Evolutionary conservation across 2,329 filamentous ascomycete species (phyloP).

Genomic region (Penicillium palitans): DNA sequence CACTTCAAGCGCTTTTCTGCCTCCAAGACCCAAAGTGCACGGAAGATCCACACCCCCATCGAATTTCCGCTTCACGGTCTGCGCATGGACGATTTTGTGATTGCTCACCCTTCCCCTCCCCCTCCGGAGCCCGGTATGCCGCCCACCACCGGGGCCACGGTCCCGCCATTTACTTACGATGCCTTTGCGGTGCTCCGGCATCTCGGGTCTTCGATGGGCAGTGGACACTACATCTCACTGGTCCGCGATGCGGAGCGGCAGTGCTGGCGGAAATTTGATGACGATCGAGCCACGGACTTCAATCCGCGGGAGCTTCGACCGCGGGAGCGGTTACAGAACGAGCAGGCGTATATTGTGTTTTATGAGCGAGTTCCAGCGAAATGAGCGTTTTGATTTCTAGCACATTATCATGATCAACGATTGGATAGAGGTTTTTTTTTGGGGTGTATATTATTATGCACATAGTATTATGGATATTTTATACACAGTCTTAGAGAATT

Average conservation of each 20-base stretch:
- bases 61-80: conserved; percentile 75
- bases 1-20: conserved; percentile 71
- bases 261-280: conserved; percentile 64
- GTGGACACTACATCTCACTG: conserved; percentile 78
- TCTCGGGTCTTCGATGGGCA: conserved; percentile 63
- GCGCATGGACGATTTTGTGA: conserved; percentile 61
- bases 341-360: conserved; percentile 66
- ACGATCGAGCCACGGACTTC: conserved; percentile 57
- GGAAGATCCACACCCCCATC: conserved; percentile 71
- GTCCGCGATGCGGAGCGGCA: conserved; percentile 61
- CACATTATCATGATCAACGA: conserved; percentile 17
- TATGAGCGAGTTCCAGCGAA: conserved; percentile 55
- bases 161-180: conserved; percentile 70
- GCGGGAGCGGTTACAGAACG: conserved; percentile 58
- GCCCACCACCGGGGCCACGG: conserved; percentile 50
- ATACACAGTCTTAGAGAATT: not conserved
- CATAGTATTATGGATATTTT: not conserved
- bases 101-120: conserved; percentile 47
- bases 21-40: conserved; percentile 55
- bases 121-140: conserved; percentile 45
- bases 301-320: conserved; percentile 53
- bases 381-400: conserved; percentile 27
- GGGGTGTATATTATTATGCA: conserved; percentile 10
- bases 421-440: conserved; percentile 14
- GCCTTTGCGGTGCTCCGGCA: conserved; percentile 84